Evolutionary conservation across 257 asterid species (phyloP), one percentile per base, ranked within the genome.

Genomic region (Solanum piurae): DNA sequence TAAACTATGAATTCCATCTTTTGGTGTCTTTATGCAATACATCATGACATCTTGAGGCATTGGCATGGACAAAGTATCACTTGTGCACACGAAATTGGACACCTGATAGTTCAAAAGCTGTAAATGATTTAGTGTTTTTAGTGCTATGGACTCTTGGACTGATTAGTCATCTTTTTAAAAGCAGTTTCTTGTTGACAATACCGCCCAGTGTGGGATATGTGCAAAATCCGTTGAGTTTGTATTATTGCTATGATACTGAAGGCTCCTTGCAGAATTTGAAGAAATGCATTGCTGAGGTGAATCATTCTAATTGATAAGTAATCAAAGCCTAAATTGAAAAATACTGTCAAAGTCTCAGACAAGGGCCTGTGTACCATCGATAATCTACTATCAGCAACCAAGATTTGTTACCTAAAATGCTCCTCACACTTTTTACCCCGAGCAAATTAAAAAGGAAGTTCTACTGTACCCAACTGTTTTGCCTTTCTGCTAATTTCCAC

Each of bases 181-280:
- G 87, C 98, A 97, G 99, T 71, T 93, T 93, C 88, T 91, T 97
- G 90, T 89, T 97, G 98, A 95, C 98, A 33, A 97, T 97, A 90
- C 99, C 99, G 79, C 95, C 98, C 36, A 97, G 98, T 86, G 96
- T 97, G 89, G 99, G 98, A 88, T 97, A 97, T 83, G 98, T 93
- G 83, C 99, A 95, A 88, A 95, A 95, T 89, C 99, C 99, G 14
- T 87, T 97, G 95, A 95, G 95, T 86, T 71, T 97, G 92, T 97
- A 97, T 88, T 97, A 97, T 89, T 97, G 98, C 92, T 93, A 95
- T 89, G 98, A 93, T 86, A 89, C 88, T 84, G 98, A 94, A 87
- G 98, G 94, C 87, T 89, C 96, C 7, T 72, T 69, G 1, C 87
- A 77, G 88, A 77, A 72, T 74, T 89, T 97, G 92, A 93, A 85